These are phyloP conservation scores for Trichosporon ovoides DNA, from an alignment of 1,284 basidiomycete species.

Conservation along the genomic window DNA sequence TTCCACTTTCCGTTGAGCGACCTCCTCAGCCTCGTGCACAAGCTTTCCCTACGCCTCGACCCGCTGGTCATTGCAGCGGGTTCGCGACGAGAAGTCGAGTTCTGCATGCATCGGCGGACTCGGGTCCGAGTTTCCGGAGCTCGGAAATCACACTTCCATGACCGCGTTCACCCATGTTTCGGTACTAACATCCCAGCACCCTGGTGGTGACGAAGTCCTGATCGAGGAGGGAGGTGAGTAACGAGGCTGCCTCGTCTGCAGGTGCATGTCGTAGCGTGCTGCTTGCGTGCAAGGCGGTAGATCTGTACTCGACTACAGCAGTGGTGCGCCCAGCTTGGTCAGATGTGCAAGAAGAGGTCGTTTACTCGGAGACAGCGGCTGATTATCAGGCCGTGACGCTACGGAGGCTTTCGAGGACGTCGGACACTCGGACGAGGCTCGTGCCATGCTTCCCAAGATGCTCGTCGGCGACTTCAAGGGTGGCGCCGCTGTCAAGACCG, in stretches of 20 bases:
- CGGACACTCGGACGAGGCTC: slow-evolving; percentile 97
- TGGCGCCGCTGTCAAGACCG: not conserved
- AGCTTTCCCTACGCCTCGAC: too few species aligned
- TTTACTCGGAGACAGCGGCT: not conserved
- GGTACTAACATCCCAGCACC: slow-evolving; percentile 60
- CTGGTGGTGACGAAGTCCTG: slow-evolving; percentile 96
- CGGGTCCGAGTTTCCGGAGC: not conserved
- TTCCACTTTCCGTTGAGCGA: not conserved
- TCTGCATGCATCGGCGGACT: slow-evolving; percentile 3
- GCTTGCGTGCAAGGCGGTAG: too few species aligned
- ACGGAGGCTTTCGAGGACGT: slow-evolving; percentile 99
- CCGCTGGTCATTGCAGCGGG: too few species aligned
- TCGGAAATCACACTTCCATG: not conserved
- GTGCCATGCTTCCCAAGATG: slow-evolving; percentile 74
- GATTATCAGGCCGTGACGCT: slow-evolving; percentile 69
- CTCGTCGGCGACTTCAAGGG: slow-evolving; percentile 72
- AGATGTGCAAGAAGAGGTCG: too few species aligned
- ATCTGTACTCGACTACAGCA: too few species aligned
- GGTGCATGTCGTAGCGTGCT: too few species aligned
- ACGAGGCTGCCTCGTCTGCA: not conserved
- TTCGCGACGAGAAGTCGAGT: not conserved
- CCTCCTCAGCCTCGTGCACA: too few species aligned
- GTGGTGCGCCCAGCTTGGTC: too few species aligned
- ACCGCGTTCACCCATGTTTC: not conserved
- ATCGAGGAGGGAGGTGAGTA: slow-evolving; percentile 82